Evolutionary conservation across 1,284 basidiomycete genomes (phyloP).

Genomic region (Anthracocystis walkeri): DNA sequence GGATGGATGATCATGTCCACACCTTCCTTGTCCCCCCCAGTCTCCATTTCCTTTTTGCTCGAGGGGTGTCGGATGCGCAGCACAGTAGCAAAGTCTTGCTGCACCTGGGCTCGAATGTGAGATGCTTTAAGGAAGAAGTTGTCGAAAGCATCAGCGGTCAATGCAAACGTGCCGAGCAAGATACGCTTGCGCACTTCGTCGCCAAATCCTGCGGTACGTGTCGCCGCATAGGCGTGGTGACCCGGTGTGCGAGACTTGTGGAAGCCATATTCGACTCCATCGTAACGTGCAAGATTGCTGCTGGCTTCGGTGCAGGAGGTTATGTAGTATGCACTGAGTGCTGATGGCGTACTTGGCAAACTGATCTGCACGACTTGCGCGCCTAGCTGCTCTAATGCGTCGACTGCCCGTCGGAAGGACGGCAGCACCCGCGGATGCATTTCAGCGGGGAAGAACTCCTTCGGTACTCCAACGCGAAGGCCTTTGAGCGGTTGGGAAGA

Average conservation of each 20-base stretch:
- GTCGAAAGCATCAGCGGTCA: slow-evolving; percentile 92
- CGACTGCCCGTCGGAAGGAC: slow-evolving; percentile 74
- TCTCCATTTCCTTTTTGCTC: not conserved
- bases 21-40: slow-evolving; percentile 60
- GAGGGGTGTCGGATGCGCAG: slow-evolving; percentile 74
- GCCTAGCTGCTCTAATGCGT: slow-evolving; percentile 75
- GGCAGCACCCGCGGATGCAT: slow-evolving; percentile 74
- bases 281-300: slow-evolving; percentile 90
- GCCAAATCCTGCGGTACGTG: slow-evolving; percentile 79
- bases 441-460: slow-evolving; percentile 87
- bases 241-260: slow-evolving; percentile 25
- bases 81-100: slow-evolving; percentile 79
- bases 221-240: slow-evolving; percentile 56
- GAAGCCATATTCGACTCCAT: slow-evolving; percentile 78
- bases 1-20: slow-evolving; percentile 87
- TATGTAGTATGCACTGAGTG: slow-evolving; percentile 93
- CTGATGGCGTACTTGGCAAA: slow-evolving; percentile 81
- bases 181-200: slow-evolving; percentile 87
- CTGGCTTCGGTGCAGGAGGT: slow-evolving; percentile 93
- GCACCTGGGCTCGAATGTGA: slow-evolving; percentile 79
- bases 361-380: slow-evolving; percentile 81
- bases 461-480: slow-evolving; percentile 76
- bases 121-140: slow-evolving; percentile 96
- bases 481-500: slow-evolving; percentile 69
- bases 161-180: slow-evolving; percentile 89